A percentile compares a stretch with the other conserved stretches of the same genome.
phyloP scores from a whole-genome alignment of 495 filamentous ascomycete genomes.

The Aspergillus cavernicola region DNA sequence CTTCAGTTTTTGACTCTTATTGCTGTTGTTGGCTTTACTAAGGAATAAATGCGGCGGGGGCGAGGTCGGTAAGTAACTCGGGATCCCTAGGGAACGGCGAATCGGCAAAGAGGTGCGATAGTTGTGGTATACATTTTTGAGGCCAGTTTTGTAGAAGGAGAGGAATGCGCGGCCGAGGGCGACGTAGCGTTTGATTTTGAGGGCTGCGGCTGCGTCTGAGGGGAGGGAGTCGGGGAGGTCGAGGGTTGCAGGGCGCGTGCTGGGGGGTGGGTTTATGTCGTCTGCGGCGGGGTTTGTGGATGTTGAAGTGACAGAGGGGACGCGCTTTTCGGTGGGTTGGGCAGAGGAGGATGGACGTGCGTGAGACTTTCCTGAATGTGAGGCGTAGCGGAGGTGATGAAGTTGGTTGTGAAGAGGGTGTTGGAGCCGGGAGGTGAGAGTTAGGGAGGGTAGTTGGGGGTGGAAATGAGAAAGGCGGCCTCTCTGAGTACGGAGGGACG shows the following conservation, averaged over 20 bases:
- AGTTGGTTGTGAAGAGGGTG: not conserved
- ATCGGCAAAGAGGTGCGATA: constrained; percentile 40
- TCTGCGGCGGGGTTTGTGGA: constrained; percentile 14
- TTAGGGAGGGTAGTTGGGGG: not conserved
- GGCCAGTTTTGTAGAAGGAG: constrained; percentile 82
- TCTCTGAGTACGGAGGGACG: not conserved
- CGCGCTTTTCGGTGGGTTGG: constrained; percentile 4
- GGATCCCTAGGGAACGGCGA: constrained; percentile 28
- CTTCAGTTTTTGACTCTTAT: too few species aligned
- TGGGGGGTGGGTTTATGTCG: constrained; percentile 38
- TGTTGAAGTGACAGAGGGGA: constrained; percentile 16
- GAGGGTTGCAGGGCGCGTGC: constrained; percentile 36
- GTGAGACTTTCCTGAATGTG: constrained; percentile 19
- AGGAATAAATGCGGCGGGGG: constrained; percentile 23
- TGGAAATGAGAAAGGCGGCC: not conserved
- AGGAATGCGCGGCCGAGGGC: constrained; percentile 45
- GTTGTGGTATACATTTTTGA: constrained; percentile 63
- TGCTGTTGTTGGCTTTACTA: too few species aligned
- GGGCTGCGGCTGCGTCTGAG: constrained; percentile 17
- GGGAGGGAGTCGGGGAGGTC: constrained; percentile 22
- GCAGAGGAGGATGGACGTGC: constrained; percentile 20
- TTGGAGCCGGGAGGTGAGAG: not conserved
- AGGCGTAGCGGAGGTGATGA: constrained; percentile 7
- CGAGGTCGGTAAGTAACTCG: constrained; percentile 31
- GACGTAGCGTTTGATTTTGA: constrained; percentile 38